Evolutionary conservation across 2,329 filamentous ascomycete species (phyloP), one percentile per base, ranked within the genome.

Genomic region (Furcasterigmium furcatum): DNA sequence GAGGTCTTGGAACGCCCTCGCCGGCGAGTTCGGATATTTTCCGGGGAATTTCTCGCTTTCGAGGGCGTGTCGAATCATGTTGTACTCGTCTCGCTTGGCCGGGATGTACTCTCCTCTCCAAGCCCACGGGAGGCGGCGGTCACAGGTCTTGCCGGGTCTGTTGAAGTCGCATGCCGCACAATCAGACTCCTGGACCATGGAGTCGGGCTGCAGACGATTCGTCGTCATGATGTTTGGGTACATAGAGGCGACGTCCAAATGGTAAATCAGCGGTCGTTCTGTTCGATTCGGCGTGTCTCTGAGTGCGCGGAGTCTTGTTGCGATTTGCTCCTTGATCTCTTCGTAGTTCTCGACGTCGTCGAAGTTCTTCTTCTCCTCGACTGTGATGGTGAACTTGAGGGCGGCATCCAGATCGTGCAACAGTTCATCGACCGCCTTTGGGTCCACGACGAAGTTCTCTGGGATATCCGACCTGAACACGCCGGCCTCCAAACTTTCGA

Each of bases 181-280:
- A 58, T 96, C 90, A 1, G 91, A 89, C 63, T 99, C 95, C 40
- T 92, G 76, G 44, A 99, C 95, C 91, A 99, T 95, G n/a, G 94
- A 97, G 65, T 99, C 94, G 0, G 94, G 94, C 57, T 99, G 94
- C 39, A 99, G 69, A 64, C 94, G 87, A 65, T 99, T 99, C 2
- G 94, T 99, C 2, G 95, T 99, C 95, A 99, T 99, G 64, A 99
- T 99, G 66, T 99, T 99, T 9, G 94, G 94, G 63, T 99, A 99
- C 94, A 99, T 99, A 48, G 94, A 96, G 16, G 94, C 94, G 47
- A 99, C 95, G 61, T 99, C 94, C 70, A 99, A 74, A 76, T 99
- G 94, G 68, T 99, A 99, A 53, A 99, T 99, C 25, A 95, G 79
- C 5, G 94, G 94, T 36, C 84, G 76, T 64, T 99, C 94, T 55